phyloP scores from a whole-genome alignment of 164 flowering plant species.

The Litsea cubeba region DNA sequence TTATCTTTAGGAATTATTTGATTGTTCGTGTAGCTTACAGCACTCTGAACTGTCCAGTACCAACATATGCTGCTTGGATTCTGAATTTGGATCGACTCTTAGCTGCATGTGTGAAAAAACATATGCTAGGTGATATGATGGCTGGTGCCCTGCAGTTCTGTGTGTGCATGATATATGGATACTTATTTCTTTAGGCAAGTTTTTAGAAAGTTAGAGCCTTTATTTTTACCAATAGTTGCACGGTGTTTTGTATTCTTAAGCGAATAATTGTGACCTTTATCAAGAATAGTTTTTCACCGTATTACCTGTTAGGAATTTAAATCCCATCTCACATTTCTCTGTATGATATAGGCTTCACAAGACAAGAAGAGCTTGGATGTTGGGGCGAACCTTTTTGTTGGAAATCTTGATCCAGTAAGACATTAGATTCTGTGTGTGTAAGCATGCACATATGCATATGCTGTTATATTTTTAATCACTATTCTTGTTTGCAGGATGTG shows the following conservation, averaged over 20 bases:
- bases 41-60: too few relatives aligned
- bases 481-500: conserved; percentile 66
- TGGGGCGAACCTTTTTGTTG: conserved; percentile 97
- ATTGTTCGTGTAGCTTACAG: too few relatives aligned
- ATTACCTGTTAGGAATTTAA: conserved; percentile 1
- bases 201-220: too few relatives aligned
- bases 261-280: not conserved
- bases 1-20: too few relatives aligned
- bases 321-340: conserved; percentile 2
- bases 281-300: not conserved
- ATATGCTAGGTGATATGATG: too few relatives aligned
- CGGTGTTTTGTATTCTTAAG: not conserved
- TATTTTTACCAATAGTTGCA: too few relatives aligned
- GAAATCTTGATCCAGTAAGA: conserved; percentile 95
- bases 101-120: too few relatives aligned
- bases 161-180: too few relatives aligned
- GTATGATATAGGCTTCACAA: conserved; percentile 77
- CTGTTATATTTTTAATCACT: not conserved
- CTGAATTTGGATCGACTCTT: too few relatives aligned
- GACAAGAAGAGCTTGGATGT: conserved; percentile 99
- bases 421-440: conserved; percentile 3
- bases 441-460: not conserved
- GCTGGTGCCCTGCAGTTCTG: too few relatives aligned
- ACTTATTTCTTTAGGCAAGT: too few relatives aligned
- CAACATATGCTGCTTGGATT: too few relatives aligned